Conservation (phyloP, 495 filamentous ascomycete species). For the Aspergillus asperescens region DNA sequence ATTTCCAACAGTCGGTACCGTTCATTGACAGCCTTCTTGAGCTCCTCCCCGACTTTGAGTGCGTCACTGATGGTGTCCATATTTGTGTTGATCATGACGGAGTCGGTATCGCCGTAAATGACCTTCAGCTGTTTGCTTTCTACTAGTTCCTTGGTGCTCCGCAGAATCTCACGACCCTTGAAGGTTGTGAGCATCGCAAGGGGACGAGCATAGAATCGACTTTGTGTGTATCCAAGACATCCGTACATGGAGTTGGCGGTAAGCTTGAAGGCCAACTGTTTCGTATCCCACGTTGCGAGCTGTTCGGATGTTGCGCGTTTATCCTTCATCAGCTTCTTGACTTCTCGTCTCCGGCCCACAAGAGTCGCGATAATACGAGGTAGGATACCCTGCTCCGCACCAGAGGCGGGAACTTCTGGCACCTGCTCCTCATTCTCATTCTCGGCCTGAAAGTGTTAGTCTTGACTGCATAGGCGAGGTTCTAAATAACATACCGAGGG, state of each 20-base stretch:
- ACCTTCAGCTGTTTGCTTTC: slow-evolving; percentile 83
- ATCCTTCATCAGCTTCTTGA: slow-evolving; percentile 95
- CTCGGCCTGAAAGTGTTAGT: slow-evolving; percentile 49
- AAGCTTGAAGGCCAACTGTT: slow-evolving; percentile 91
- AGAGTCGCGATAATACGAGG: slow-evolving; percentile 86
- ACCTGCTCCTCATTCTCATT: slow-evolving; percentile 72
- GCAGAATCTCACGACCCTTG: slow-evolving; percentile 95
- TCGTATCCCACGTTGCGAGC: slow-evolving; percentile 95
- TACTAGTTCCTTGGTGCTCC: slow-evolving; percentile 89
- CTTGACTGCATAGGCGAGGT: slow-evolving; percentile 4
- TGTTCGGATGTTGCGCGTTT: slow-evolving; percentile 80
- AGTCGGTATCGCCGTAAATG: slow-evolving; percentile 98
- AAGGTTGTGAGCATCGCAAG: slow-evolving; percentile 93
- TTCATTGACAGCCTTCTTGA: slow-evolving; percentile 79
- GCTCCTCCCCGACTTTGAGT: slow-evolving; percentile 77
- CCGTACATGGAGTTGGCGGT: slow-evolving; percentile 99
- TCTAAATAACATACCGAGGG: slow-evolving; percentile 48
- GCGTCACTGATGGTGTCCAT: slow-evolving; percentile 89
- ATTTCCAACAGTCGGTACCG: slow-evolving; percentile 88
- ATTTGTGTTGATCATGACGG: slow-evolving; percentile 99
- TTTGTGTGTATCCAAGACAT: slow-evolving; percentile 91
- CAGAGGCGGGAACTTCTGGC: slow-evolving; percentile 62
- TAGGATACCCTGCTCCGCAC: slow-evolving; percentile 73
- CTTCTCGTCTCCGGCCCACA: slow-evolving; percentile 78
- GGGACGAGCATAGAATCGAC: slow-evolving; percentile 92